phyloP scores from a whole-genome alignment of 176 grass and related monocot genomes.

The Lolium perenne region DNA sequence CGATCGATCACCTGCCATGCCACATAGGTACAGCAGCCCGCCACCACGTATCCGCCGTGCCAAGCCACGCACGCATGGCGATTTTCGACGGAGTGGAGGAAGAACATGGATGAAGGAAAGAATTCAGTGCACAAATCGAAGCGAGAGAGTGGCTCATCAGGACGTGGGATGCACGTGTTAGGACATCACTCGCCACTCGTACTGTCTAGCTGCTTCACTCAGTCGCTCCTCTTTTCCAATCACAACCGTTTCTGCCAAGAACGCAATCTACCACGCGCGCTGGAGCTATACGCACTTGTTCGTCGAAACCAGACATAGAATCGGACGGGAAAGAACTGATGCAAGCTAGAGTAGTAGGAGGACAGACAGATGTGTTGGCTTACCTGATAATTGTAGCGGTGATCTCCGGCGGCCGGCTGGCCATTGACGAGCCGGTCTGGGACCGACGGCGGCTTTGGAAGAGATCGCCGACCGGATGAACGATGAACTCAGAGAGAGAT shows the following conservation, averaged over 20 bases:
- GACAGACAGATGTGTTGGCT: neutral
- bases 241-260: neutral
- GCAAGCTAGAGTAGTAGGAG: neutral
- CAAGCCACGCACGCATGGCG: too few species aligned
- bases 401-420: too few species aligned
- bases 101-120: too few species aligned
- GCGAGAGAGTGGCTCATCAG: too few species aligned
- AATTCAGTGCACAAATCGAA: too few species aligned
- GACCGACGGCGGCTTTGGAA: neutral
- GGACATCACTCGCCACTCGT: neutral
- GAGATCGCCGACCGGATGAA: neutral
- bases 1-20: too few species aligned
- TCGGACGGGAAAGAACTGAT: neutral
- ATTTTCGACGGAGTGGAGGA: too few species aligned
- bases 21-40: too few species aligned
- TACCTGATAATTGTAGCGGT: neutral
- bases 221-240: too few species aligned
- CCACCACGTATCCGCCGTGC: too few species aligned
- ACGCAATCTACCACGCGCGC: neutral
- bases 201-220: neutral
- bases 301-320: neutral
- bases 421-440: neutral
- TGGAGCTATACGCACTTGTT: neutral
- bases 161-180: neutral
- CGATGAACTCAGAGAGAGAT: neutral